These are phyloP conservation scores for Paracorniculantispora psalliotae DNA, from an alignment of 2,329 filamentous ascomycete genomes.

Conservation along the genomic window DNA sequence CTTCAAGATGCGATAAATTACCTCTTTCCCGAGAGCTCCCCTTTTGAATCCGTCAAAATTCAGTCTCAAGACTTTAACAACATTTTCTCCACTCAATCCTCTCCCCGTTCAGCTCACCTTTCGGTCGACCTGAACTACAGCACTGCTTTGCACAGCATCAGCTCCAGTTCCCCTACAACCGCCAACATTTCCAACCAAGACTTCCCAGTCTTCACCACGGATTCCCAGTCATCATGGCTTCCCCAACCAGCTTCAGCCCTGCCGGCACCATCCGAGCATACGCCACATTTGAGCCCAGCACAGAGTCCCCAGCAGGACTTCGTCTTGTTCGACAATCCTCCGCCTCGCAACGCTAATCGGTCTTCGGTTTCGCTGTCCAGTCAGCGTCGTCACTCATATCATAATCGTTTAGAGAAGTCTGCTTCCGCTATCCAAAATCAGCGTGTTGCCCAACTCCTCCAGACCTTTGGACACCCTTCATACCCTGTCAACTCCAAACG, in stretches of 20 bases:
- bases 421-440: slow-evolving; percentile 47
- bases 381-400: slow-evolving; percentile 43
- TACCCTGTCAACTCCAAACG: slow-evolving; percentile 52
- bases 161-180: slow-evolving; percentile 53
- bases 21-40: slow-evolving; percentile 33
- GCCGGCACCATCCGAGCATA: slow-evolving; percentile 58
- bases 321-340: slow-evolving; percentile 64
- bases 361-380: slow-evolving; percentile 34
- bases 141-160: slow-evolving; percentile 52
- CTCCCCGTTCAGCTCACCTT: slow-evolving; percentile 44
- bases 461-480: slow-evolving; percentile 51
- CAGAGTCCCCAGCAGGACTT: slow-evolving; percentile 62
- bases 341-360: slow-evolving; percentile 32
- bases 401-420: slow-evolving; percentile 40
- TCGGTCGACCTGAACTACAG: slow-evolving; percentile 65
- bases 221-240: slow-evolving; percentile 77
- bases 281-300: slow-evolving; percentile 47
- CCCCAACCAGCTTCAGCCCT: slow-evolving; percentile 60
- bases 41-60: slow-evolving; percentile 47
- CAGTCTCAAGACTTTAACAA: slow-evolving; percentile 38
- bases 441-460: slow-evolving; percentile 54
- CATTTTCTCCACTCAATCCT: slow-evolving; percentile 43
- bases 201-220: slow-evolving; percentile 76
- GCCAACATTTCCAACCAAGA: slow-evolving; percentile 60
- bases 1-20: slow-evolving; percentile 56